Conservation (phyloP, 208 protist genomes). For the Crithidia sp. region DNA sequence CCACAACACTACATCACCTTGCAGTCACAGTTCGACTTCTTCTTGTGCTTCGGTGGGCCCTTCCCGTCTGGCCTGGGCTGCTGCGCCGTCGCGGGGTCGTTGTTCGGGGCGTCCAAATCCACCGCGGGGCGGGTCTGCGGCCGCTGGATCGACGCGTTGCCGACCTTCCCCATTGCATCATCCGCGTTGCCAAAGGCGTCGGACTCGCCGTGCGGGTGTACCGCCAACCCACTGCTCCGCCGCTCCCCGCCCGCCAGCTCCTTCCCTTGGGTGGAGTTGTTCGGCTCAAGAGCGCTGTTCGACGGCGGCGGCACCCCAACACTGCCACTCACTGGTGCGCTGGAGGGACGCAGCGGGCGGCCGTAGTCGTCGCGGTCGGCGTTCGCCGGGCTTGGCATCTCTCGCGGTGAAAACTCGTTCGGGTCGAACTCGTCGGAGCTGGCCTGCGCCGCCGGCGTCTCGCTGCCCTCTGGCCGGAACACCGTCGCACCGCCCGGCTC, state of each 20-base stretch:
- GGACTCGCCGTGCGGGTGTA: neutral
- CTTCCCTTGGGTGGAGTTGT: constrained; percentile 6
- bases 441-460: constrained; percentile 21
- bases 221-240: neutral
- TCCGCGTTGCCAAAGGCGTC: neutral
- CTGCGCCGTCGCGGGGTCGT: neutral
- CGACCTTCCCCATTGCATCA: neutral
- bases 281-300: constrained; percentile 12
- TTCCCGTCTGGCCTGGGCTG: constrained; percentile 1
- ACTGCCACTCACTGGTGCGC: neutral
- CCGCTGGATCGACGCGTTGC: neutral
- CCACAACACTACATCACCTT: constrained; percentile 41
- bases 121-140: neutral
- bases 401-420: constrained; percentile 41
- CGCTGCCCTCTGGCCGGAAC: constrained; percentile 28
- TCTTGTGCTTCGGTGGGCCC: constrained; percentile 33
- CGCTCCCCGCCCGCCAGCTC: neutral
- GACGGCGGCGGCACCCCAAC: neutral
- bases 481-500: neutral
- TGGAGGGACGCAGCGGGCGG: neutral
- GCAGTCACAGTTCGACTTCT: constrained; percentile 56
- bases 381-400: constrained; percentile 8
- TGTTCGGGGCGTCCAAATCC: constrained; percentile 14
- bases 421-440: constrained; percentile 28
- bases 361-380: constrained; percentile 8